Base-by-base conservation (phyloP, 1,139 yeast species). In the Magnusiomyces ingens region DNA sequence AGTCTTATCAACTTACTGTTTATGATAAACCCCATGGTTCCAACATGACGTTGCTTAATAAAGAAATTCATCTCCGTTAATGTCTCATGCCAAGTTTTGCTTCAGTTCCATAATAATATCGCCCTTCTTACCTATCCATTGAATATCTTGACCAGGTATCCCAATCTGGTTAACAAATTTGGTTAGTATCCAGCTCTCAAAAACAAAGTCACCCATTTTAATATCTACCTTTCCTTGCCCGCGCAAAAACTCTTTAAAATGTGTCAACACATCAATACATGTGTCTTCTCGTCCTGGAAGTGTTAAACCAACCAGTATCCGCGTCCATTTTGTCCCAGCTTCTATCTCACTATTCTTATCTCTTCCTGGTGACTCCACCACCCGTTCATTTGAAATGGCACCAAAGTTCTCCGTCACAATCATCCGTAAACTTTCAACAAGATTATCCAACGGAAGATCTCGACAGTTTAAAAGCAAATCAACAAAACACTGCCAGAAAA, bases 11-110 rank as follows among this genome's bases (percentile, higher is more conserved):
- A 52, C 57, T 48, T 43, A 52, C 57, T 55, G 57, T 26, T 55
- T 55, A 36, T 55, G 55, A 35, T 55, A 52, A 1, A 55, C 53
- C 5, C 57, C 57, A 32, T 55, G 57, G 32, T 55, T 55, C 57
- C 57, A 55, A 37, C 57, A 55, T n/a, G 57, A 52, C 29, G 57
- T 55, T 4, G 57, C 55, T 48, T 36, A 12, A 49, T 35, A 19
- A 10, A 41, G 32, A n/a, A 10, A 32, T 42, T 17, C n/a, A 21
- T 19, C 13, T 8, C 12, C 13, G 21, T 40, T 37, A 37, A 29
- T 26, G 13, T 40, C 40, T 21, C 43, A 3, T 47, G 12, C 13
- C 36, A 36, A 37, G 12, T 32, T 13, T 18, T 19, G 18, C 22
- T 18, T 35, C 17, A 19, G 17, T 12, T 35, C n/a, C 32, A 4